A percentile compares a stretch with the other conserved stretches of the same genome.
These are phyloP conservation scores for Fusarium sp. DNA, from an alignment of 2,329 filamentous ascomycete species.

Conservation along the genomic window DNA sequence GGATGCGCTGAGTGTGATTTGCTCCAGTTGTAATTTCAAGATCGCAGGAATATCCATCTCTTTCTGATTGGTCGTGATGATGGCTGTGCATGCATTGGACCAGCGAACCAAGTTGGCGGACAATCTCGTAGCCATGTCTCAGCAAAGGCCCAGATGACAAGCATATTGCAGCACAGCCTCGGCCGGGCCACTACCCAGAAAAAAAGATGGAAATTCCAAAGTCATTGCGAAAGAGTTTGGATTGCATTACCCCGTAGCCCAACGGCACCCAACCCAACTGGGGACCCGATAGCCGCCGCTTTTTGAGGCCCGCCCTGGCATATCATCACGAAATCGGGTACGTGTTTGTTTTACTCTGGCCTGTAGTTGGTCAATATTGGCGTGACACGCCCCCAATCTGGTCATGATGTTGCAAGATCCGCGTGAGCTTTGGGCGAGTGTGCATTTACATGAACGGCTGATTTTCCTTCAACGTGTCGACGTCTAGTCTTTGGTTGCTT, in stretches of 20 bases:
- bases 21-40: constrained; percentile 29
- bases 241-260: constrained; percentile 24
- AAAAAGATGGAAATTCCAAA: constrained; percentile 42
- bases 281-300: constrained; percentile 31
- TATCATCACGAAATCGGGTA: constrained; percentile 18
- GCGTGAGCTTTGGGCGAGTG: constrained; percentile 42
- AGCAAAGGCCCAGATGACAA: constrained; percentile 24
- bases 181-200: constrained; percentile 10
- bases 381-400: constrained; percentile 33
- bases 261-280: constrained; percentile 41
- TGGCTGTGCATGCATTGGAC: constrained; percentile 31
- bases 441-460: constrained; percentile 28
- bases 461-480: constrained; percentile 9
- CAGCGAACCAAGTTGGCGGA: constrained; percentile 19
- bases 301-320: constrained; percentile 39
- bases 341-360: constrained; percentile 8
- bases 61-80: constrained; percentile 25
- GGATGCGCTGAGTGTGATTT: constrained; percentile 12
- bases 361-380: constrained; percentile 33
- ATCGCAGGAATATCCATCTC: background rate
- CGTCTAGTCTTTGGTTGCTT: background rate
- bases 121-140: constrained; percentile 8
- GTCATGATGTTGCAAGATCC: constrained; percentile 34
- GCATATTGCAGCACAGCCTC: constrained; percentile 34
- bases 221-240: background rate